Percentiles rank a stretch among this genome's conserved stretches.
Conservation (phyloP, 2,329 filamentous ascomycete species). For the Orbilia oligospora region DNA sequence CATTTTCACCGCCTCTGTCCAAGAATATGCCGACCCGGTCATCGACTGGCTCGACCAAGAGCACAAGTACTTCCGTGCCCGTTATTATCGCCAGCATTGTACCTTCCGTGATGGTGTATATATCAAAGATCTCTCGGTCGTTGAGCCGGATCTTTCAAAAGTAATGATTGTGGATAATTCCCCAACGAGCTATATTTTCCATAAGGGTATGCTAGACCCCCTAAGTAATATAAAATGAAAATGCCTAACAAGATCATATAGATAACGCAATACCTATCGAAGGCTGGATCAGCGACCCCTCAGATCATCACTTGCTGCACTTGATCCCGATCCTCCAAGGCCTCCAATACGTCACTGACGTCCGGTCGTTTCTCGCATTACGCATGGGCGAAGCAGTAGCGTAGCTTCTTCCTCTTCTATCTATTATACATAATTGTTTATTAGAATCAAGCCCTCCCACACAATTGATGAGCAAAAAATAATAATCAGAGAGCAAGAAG, state of each 20-base stretch:
- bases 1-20: constrained; percentile 95
- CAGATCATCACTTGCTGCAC: constrained; percentile 93
- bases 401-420: constrained; percentile 15
- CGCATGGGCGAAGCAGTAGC: constrained; percentile 79
- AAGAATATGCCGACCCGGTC: constrained; percentile 98
- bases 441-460: constrained; percentile 2
- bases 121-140: constrained; percentile 96
- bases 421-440: constrained; percentile 18
- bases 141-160: constrained; percentile 96
- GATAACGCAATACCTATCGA: constrained; percentile 99
- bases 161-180: constrained; percentile 99
- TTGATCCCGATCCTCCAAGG: constrained; percentile 93
- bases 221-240: not conserved
- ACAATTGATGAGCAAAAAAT: not conserved
- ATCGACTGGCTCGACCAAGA: constrained; percentile 99
- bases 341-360: constrained; percentile 95
- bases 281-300: constrained; percentile 99
- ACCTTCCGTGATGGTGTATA: constrained; percentile 95
- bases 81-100: constrained; percentile 97
- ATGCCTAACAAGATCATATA: constrained; percentile 67
- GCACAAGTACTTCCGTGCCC: constrained; percentile 92
- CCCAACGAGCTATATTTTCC: constrained; percentile 97
- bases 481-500: not conserved
- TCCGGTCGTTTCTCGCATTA: constrained; percentile 88
- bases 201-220: constrained; percentile 80